These are phyloP conservation scores for Saturnispora silvae DNA, from an alignment of 805 yeast species.

Conservation along the genomic window DNA sequence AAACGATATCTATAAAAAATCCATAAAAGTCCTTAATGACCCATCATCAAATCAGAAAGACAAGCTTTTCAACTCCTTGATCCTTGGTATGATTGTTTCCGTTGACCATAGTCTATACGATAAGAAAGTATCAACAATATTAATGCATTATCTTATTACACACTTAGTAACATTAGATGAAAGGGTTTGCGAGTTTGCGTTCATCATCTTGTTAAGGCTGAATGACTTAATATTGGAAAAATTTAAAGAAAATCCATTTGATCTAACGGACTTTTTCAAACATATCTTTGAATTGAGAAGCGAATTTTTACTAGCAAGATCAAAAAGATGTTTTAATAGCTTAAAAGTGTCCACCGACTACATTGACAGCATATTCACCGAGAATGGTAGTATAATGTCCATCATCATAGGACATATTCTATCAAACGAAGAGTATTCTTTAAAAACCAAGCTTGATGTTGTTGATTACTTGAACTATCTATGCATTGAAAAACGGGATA, in stretches of 20 bases:
- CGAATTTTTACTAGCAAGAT: constrained; percentile 3
- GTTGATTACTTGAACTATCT: constrained; percentile 19
- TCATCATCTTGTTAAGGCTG: constrained; percentile 8
- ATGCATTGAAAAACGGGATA: constrained; percentile 13
- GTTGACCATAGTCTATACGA: constrained; percentile 4
- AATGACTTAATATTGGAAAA: constrained; percentile 4
- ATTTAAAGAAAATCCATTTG: constrained; percentile 5
- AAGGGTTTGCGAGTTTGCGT: constrained; percentile 6
- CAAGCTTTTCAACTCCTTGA: constrained; percentile 5
- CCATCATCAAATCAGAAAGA: neutral
- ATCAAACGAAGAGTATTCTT: constrained; percentile 1
- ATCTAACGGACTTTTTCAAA: constrained; percentile 7
- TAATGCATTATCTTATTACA: constrained; percentile 2
- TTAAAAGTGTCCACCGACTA: constrained; percentile 12
- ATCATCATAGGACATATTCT: constrained; percentile 13
- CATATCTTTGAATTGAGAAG: constrained; percentile 9
- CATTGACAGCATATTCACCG: constrained; percentile 9
- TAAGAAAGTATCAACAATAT: neutral
- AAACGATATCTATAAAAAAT: neutral
- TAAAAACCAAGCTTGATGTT: constrained; percentile 7
- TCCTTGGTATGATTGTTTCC: constrained; percentile 9
- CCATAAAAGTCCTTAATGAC: constrained; percentile 1
- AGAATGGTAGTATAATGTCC: constrained; percentile 9
- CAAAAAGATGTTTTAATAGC: constrained; percentile 6
- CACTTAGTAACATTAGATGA: constrained; percentile 6